Evolutionary conservation across 192 early-diverging fungal genomes (phyloP).

Genomic region (Obelidium mucronatum): DNA sequence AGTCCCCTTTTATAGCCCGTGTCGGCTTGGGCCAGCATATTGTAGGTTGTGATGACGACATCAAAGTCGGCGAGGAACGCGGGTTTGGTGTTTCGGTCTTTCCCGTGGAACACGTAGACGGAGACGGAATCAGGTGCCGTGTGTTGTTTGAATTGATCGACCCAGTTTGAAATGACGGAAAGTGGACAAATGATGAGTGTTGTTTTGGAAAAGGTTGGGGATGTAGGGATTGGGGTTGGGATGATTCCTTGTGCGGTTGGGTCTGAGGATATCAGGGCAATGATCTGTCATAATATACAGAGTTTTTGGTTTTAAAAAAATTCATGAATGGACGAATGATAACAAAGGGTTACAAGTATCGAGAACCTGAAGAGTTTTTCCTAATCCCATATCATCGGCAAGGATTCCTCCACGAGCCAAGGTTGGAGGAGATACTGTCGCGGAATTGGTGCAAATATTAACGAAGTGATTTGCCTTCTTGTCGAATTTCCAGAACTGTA

Average conservation of each 20-base stretch:
- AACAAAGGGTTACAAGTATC: constrained; percentile 66
- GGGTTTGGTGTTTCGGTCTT: background rate
- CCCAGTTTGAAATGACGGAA: constrained; percentile 75
- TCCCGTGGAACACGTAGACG: constrained; percentile 71
- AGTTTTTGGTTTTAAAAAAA: background rate
- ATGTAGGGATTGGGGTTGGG: background rate
- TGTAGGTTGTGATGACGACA: constrained; percentile 52
- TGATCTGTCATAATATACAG: background rate
- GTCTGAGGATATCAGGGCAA: background rate
- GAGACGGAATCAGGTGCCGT: constrained; percentile 53
- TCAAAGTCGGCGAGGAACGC: constrained; percentile 55
- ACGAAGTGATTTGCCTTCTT: background rate
- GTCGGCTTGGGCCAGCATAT: constrained; percentile 32
- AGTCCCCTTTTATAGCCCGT: constrained; percentile 25
- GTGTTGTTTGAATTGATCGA: constrained; percentile 65
- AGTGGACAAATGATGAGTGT: constrained; percentile 76
- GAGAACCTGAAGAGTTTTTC: constrained; percentile 82
- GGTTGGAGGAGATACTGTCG: background rate
- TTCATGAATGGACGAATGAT: constrained; percentile 36
- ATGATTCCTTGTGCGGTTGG: background rate
- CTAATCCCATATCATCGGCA: constrained; percentile 62
- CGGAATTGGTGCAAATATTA: constrained; percentile 1
- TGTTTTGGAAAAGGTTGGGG: constrained; percentile 56
- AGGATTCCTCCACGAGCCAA: constrained; percentile 36
- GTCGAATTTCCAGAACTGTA: background rate